A percentile compares a stretch with the other conserved stretches of the same genome.
Conservation (phyloP, 495 filamentous ascomycete genomes). For the Acidomyces sp. region DNA sequence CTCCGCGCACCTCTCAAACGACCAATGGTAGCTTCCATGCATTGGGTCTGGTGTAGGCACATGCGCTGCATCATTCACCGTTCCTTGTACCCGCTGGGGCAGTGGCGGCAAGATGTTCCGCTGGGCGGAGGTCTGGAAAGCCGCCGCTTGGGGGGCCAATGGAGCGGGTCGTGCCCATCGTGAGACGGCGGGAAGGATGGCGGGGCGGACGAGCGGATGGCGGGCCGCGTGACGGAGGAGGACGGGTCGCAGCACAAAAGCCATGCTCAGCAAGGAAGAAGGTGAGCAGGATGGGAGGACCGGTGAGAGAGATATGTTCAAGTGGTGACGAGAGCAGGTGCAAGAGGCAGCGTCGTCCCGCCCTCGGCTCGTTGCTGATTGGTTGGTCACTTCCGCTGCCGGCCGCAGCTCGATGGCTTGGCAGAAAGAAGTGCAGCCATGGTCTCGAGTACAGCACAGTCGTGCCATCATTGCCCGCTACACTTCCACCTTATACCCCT, state of each 20-base stretch:
- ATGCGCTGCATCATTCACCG: conserved; percentile 71
- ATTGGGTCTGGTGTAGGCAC: conserved; percentile 56
- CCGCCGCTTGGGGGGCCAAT: conserved; percentile 25
- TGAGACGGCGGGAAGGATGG: conserved; percentile 19
- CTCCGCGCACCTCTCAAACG: conserved; percentile 84
- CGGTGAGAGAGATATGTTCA: too few relatives aligned
- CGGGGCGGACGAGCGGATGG: conserved; percentile 14
- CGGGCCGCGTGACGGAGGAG: conserved; percentile 20
- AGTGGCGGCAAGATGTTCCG: conserved; percentile 35
- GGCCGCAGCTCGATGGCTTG: too few relatives aligned
- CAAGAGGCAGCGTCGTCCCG: background rate
- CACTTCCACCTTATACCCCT: too few relatives aligned
- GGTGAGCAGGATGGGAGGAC: too few relatives aligned
- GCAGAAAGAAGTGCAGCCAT: too few relatives aligned
- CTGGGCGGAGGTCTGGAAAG: conserved; percentile 30
- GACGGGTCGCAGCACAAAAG: conserved; percentile 4
- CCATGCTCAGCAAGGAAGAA: background rate
- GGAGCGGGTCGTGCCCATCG: conserved; percentile 15
- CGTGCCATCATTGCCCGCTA: too few relatives aligned
- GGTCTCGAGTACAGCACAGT: too few relatives aligned
- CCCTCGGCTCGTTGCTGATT: too few relatives aligned
- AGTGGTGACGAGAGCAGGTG: too few relatives aligned
- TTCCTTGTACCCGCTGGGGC: conserved; percentile 28
- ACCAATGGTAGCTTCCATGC: conserved; percentile 96
- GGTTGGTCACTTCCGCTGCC: too few relatives aligned